A percentile compares a stretch with the other conserved stretches of the same genome.
Conservation (phyloP, 2,329 filamentous ascomycete species). For the Fusarium papillatum region DNA sequence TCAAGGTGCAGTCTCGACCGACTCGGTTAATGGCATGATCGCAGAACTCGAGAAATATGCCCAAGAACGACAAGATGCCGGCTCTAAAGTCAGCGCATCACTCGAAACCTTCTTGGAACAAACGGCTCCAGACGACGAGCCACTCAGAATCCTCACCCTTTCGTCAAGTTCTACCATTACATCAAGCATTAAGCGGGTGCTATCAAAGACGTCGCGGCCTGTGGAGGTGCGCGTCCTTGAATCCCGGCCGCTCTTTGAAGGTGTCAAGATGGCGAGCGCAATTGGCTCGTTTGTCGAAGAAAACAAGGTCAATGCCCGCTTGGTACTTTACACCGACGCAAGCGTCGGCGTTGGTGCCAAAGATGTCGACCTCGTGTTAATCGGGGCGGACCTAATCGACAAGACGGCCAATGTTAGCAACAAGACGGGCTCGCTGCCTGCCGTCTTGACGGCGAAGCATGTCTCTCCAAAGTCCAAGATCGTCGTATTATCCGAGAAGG, state of each 20-base stretch:
- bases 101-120: conserved; percentile 51
- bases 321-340: conserved; percentile 72
- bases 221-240: conserved; percentile 74
- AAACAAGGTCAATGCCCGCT: conserved; percentile 46
- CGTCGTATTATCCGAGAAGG: conserved; percentile 69
- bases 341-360: conserved; percentile 66
- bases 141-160: conserved; percentile 68
- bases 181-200: conserved; percentile 59
- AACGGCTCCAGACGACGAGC: conserved; percentile 32
- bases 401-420: conserved; percentile 72
- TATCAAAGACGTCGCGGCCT: conserved; percentile 48
- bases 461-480: conserved; percentile 61
- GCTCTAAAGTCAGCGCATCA: conserved; percentile 48
- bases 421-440: conserved; percentile 74
- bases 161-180: conserved; percentile 74
- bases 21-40: conserved; percentile 32
- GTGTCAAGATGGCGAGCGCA: conserved; percentile 66
- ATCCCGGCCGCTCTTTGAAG: conserved; percentile 77
- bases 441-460: conserved; percentile 67
- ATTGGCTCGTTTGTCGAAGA: conserved; percentile 56
- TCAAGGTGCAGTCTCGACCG: conserved; percentile 1
- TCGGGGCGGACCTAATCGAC: conserved; percentile 76
- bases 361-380: conserved; percentile 68
- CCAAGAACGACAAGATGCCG: conserved; percentile 40
- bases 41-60: conserved; percentile 33